A percentile compares a stretch with the other conserved stretches of the same genome.
Evolutionary conservation across 768 basidiomycete genomes (phyloP).

Genomic region (Calocybe indica): DNA sequence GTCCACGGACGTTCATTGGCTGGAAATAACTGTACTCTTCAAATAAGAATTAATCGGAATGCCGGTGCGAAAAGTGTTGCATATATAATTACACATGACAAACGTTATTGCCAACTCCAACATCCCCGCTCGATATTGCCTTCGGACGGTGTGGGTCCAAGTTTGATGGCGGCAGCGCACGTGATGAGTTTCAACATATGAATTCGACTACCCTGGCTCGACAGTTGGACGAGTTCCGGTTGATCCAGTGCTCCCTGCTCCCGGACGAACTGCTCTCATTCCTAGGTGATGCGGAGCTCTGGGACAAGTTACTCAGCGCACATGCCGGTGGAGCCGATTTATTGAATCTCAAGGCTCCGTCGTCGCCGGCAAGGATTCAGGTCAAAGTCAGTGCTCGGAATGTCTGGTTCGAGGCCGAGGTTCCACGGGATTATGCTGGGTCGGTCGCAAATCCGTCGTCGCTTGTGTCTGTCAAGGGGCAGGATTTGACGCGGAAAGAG

Average conservation of each 20-base stretch:
- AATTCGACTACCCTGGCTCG: not conserved
- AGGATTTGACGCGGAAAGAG: slow-evolving; percentile 35
- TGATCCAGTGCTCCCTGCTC: slow-evolving; percentile 58
- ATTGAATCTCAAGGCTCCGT: slow-evolving; percentile 2
- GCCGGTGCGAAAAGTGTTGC: no score
- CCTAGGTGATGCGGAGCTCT: slow-evolving; percentile 26
- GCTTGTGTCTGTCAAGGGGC: slow-evolving; percentile 39
- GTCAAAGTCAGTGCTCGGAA: slow-evolving; percentile 21
- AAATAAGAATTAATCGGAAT: no score
- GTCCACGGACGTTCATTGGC: no score
- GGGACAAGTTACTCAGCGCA: slow-evolving; percentile 17
- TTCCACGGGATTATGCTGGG: slow-evolving; percentile 11
- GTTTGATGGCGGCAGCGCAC: no score
- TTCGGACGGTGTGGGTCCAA: no score
- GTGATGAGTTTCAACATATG: not conserved
- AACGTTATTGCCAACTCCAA: no score
- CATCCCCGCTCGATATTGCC: no score
- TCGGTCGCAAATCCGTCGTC: slow-evolving; percentile 1
- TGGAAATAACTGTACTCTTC: no score
- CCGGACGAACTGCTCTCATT: slow-evolving; percentile 51
- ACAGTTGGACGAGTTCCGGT: slow-evolving; percentile 46
- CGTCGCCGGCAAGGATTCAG: slow-evolving; percentile 26
- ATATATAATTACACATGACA: no score
- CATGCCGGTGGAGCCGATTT: not conserved
- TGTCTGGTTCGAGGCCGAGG: slow-evolving; percentile 30